Conservation (phyloP, 2,329 filamentous ascomycete genomes). For the Verruconis gallopava region DNA sequence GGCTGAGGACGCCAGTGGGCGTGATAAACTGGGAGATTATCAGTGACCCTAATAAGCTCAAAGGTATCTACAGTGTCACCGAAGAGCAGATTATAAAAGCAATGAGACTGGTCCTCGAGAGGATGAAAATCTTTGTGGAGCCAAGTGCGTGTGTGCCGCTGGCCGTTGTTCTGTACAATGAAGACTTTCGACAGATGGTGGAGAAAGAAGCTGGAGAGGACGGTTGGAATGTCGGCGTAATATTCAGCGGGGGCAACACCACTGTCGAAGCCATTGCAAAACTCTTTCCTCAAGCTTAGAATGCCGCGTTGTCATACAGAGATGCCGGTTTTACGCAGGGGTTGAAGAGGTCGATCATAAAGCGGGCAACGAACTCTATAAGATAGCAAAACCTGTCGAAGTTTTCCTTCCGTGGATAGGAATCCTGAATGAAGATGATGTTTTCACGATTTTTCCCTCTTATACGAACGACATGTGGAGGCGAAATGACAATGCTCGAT, state of each 20-base stretch:
- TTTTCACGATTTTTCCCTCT: no score
- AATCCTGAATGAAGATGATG: no score
- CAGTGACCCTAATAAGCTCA: constrained; percentile 55
- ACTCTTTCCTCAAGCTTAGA: constrained; percentile 41
- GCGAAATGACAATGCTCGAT: no score
- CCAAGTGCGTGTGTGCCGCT: constrained; percentile 75
- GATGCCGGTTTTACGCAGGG: no score
- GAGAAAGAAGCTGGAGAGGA: constrained; percentile 55
- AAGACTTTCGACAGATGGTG: constrained; percentile 63
- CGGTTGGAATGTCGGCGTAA: constrained; percentile 58
- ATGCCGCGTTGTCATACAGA: no score
- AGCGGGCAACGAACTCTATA: no score
- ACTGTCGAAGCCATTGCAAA: constrained; percentile 47
- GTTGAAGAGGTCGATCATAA: no score
- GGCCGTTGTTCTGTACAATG: constrained; percentile 71
- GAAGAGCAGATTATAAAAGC: constrained; percentile 73
- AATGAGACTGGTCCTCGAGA: constrained; percentile 66
- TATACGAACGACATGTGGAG: no score
- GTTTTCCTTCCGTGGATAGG: no score
- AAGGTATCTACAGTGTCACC: constrained; percentile 57
- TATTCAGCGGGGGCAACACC: constrained; percentile 53
- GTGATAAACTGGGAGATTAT: constrained; percentile 65
- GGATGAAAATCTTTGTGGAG: constrained; percentile 84
- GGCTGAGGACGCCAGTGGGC: constrained; percentile 72
- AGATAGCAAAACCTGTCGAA: no score